phyloP scores from a whole-genome alignment of 768 basidiomycete genomes.

The Ephemerocybe angulata region DNA sequence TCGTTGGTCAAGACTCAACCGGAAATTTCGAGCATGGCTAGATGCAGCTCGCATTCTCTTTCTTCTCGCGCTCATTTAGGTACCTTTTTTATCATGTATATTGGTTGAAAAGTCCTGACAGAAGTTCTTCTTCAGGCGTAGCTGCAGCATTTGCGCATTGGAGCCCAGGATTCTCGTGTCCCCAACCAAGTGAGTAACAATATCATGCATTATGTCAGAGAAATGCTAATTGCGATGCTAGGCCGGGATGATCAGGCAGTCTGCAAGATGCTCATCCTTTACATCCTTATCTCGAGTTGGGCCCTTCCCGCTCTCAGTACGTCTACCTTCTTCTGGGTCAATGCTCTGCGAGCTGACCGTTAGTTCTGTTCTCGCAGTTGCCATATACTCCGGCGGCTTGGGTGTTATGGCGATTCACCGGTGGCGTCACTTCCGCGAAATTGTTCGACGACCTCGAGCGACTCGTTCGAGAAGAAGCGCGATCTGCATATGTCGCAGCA shows the following conservation, averaged over 20 bases:
- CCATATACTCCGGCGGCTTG: constrained; percentile 42
- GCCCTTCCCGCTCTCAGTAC: constrained; percentile 23
- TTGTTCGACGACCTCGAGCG: background rate
- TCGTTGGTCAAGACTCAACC: constrained; percentile 15
- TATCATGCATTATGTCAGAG: too few relatives aligned
- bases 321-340: background rate
- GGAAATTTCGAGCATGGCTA: constrained; percentile 28
- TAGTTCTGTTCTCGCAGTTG: constrained; percentile 31
- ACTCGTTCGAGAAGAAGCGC: background rate
- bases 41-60: constrained; percentile 26
- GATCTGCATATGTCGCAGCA: background rate
- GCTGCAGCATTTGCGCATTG: constrained; percentile 23
- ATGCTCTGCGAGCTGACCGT: constrained; percentile 1
- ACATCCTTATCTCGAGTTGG: constrained; percentile 23
- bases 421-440: background rate
- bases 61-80: constrained; percentile 21
- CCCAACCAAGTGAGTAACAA: constrained; percentile 18
- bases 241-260: constrained; percentile 19
- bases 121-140: too few relatives aligned
- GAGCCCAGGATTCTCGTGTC: constrained; percentile 20
- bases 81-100: too few relatives aligned
- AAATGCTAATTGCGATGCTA: too few relatives aligned
- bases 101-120: too few relatives aligned
- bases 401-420: constrained; percentile 34
- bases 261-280: constrained; percentile 19